Evolutionary conservation across 768 basidiomycete species (phyloP).

Genomic region (Auricularia sp.): DNA sequence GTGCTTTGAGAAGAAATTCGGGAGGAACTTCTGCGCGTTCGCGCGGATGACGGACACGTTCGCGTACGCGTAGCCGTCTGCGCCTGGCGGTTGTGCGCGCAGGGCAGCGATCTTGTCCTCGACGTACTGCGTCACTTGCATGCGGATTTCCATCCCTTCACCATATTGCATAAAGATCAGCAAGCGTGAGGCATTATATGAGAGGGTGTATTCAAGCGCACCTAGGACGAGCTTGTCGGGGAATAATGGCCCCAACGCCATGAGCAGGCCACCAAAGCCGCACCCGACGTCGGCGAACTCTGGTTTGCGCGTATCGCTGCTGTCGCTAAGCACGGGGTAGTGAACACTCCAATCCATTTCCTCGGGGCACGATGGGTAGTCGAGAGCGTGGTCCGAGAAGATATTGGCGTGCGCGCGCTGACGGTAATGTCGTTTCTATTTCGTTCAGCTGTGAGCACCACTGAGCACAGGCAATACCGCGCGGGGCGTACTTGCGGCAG

Average conservation of each 20-base stretch:
- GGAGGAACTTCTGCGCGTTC: constrained; percentile 97
- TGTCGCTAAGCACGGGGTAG: constrained; percentile 58
- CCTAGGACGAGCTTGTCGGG: constrained; percentile 92
- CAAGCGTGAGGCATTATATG: not conserved
- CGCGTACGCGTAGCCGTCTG: constrained; percentile 45
- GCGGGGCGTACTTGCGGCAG: not conserved
- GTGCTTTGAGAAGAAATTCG: constrained; percentile 88
- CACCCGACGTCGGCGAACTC: constrained; percentile 97
- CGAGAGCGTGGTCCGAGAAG: constrained; percentile 55
- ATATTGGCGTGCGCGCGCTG: constrained; percentile 43
- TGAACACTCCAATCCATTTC: constrained; percentile 74
- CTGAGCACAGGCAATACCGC: not conserved
- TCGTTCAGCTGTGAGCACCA: not conserved
- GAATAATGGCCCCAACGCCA: constrained; percentile 79
- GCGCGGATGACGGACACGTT: constrained; percentile 92
- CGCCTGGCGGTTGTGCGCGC: constrained; percentile 28
- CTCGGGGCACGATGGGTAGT: constrained; percentile 72
- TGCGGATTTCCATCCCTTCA: constrained; percentile 91
- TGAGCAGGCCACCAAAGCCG: constrained; percentile 91
- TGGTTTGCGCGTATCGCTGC: constrained; percentile 37
- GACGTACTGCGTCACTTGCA: constrained; percentile 94
- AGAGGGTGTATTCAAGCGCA: constrained; percentile 26
- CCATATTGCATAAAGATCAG: not conserved
- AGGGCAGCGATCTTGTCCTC: constrained; percentile 89
- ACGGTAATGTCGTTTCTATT: constrained; percentile 36